Evolutionary conservation across 305 asterid genomes (phyloP), one percentile per base, ranked within the genome.

Genomic region (Salvia sclarea): DNA sequence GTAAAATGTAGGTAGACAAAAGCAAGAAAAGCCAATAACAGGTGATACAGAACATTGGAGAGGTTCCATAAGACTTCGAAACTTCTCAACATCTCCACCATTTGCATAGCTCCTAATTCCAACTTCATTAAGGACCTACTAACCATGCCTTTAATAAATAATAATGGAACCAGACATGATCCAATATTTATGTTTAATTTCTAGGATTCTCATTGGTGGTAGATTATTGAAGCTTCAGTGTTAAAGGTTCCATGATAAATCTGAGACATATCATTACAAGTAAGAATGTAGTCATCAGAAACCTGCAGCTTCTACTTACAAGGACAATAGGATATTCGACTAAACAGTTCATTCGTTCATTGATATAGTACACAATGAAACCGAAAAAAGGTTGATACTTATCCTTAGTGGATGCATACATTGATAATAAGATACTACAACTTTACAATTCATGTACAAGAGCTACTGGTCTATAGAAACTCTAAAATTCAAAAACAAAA

Each of bases 311-410:
- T 56, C 43, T 6, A 17, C 41, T 53, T 28, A n/a, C 20, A 50
- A 60, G 20, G 37, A 61, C 28, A 45, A 44, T 12, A 52, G 57
- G 30, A 52, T 18, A 31, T 37, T 38, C 62, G 55, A 28, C 20
- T 18, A 56, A 54, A 75, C 17, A 48, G 64, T 48, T 50, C 53
- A 45, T 47, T 44, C 11, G 37, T 14, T 58, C 57, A 53, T 58
- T 10, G 24, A 13, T 14, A 38, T 5, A 44, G 14, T 24, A 54
- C 21, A 44, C 6, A 3, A 12, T 7, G 48, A 38, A 16, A 4
- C 1, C 21, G 14, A 45, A n/a, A 22, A 17, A 59, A 55, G n/a
- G n/a, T 24, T 22, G 22, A 28, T 16, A 49, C 24, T 21, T 38
- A 60, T 37, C 37, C 20, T 45, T 18, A 30, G 61, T 33, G 33